phyloP scores from a whole-genome alignment of 2,329 filamentous ascomycete species.

The Epichloe uncinata region DNA sequence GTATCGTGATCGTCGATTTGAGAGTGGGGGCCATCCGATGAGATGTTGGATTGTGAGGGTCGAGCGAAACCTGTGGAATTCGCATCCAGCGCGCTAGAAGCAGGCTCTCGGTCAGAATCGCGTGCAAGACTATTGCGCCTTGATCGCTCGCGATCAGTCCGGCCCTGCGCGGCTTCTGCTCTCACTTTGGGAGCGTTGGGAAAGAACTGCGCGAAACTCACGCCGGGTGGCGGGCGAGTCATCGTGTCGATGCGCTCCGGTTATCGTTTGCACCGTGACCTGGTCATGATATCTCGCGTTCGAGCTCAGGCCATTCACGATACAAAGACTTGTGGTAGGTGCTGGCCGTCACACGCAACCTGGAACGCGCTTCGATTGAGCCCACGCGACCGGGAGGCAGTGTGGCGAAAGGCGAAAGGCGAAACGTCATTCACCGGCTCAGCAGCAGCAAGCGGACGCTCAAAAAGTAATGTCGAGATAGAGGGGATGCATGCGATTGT shows the following conservation, averaged over 20 bases:
- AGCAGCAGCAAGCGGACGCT: constrained; percentile 25
- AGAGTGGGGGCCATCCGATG: constrained; percentile 15
- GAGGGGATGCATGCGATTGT: constrained; percentile 7
- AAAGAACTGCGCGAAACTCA: constrained; percentile 79
- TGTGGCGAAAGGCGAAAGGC: neutral
- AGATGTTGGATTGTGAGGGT: constrained; percentile 10
- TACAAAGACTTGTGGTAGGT: constrained; percentile 9
- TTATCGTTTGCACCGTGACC: constrained; percentile 38
- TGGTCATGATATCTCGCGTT: constrained; percentile 41
- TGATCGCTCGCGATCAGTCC: constrained; percentile 20
- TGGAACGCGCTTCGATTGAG: constrained; percentile 14
- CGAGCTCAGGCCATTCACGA: constrained; percentile 10
- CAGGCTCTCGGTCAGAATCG: constrained; percentile 12
- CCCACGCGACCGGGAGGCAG: constrained; percentile 27
- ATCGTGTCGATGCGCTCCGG: constrained; percentile 45
- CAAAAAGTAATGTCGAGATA: neutral
- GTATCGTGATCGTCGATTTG: constrained; percentile 44
- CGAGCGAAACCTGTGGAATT: constrained; percentile 13
- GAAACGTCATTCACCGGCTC: constrained; percentile 26
- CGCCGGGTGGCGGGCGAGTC: constrained; percentile 62
- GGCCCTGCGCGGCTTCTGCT: constrained; percentile 27
- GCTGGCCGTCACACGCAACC: constrained; percentile 4
- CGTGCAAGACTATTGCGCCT: constrained; percentile 13
- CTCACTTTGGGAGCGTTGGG: constrained; percentile 59
- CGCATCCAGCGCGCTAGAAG: constrained; percentile 12